phyloP scores from a whole-genome alignment of 1,284 basidiomycete genomes.

The Ustilago loliicola region DNA sequence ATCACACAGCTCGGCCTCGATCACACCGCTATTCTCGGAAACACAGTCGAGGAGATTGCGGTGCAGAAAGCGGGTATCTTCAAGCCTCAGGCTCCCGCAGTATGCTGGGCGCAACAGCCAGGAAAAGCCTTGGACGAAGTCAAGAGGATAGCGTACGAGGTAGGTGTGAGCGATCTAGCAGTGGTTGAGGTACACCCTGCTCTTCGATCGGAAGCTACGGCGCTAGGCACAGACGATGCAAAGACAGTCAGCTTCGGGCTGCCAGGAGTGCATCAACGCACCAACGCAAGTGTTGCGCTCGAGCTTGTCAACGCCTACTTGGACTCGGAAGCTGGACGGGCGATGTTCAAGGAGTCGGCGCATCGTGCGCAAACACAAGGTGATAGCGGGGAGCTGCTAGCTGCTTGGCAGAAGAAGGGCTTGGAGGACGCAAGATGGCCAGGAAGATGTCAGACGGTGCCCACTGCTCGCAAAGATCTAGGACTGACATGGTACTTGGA shows the following conservation, averaged over 20 bases:
- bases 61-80: conserved; percentile 97
- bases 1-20: conserved; percentile 92
- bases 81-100: conserved; percentile 88
- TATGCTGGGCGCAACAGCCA: conserved; percentile 87
- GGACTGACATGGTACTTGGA: conserved; percentile 88
- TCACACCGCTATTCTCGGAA: conserved; percentile 90
- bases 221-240: conserved; percentile 18
- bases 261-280: conserved; percentile 87
- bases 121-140: conserved; percentile 79
- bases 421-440: conserved; percentile 87
- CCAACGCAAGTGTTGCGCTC: conserved; percentile 90
- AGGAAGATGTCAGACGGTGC: conserved; percentile 91
- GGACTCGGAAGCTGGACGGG: conserved; percentile 69
- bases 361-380: conserved; percentile 2
- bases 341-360: conserved; percentile 32
- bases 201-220: conserved; percentile 18
- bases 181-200: conserved; percentile 45
- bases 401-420: conserved; percentile 75
- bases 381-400: not conserved
- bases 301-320: conserved; percentile 82
- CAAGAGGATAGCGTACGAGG: conserved; percentile 78
- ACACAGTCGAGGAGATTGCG: conserved; percentile 90
- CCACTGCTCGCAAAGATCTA: conserved; percentile 71
- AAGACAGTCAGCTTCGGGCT: conserved; percentile 75
- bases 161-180: conserved; percentile 63